Evolutionary conservation across 2,329 filamentous ascomycete genomes (phyloP), one percentile per base, ranked within the genome.

Genomic region (Purpureocillium takamizusanense): DNA sequence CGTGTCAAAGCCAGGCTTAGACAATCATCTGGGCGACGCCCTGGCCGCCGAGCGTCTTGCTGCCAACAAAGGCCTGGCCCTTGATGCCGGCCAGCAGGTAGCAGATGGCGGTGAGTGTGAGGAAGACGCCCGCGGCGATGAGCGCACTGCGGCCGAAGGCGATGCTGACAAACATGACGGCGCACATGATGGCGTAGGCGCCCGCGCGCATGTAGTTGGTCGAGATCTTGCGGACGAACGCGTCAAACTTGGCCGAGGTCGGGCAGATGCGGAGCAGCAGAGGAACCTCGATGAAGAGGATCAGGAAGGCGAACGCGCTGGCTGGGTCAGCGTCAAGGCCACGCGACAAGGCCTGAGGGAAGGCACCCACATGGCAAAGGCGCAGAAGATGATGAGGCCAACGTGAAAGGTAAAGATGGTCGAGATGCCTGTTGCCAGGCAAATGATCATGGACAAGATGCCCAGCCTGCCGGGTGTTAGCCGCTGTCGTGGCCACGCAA

Each of bases 21-120:
- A 97, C 88, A 65, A 97, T 95, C 90, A 97, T 95, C 70, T 95
- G 89, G 45, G 88, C 92, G 50, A 95, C 84, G 37, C 90, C 90
- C 50, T 86, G 83, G 38, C 92, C 92, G 49, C 92, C 92, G 38
- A 98, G 73, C 13, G 90, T 97, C 78, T 97, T 97, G 74, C 89
- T 95, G 44, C 85, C 85, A 48, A 88, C 79, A 63, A 94, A 94
- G 28, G 78, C 83, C 66, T 94, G 86, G 43, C 84, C 83, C 71
- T 86, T 90, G 61, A 90, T 44, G 31, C 74, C 87, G 12, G 87
- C 87, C 36, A 87, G 65, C 18, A 76, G 66, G 61, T 98, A 98
- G 72, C 90, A 95, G 36, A 80, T 44, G 28, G 76, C 80, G 4
- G 92, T 85, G 37, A 94, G 56, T 14, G 83, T 65, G 42, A 98